Evolutionary conservation across 148 eudicot genomes (phyloP).

Genomic region (Rhododendron molle): DNA sequence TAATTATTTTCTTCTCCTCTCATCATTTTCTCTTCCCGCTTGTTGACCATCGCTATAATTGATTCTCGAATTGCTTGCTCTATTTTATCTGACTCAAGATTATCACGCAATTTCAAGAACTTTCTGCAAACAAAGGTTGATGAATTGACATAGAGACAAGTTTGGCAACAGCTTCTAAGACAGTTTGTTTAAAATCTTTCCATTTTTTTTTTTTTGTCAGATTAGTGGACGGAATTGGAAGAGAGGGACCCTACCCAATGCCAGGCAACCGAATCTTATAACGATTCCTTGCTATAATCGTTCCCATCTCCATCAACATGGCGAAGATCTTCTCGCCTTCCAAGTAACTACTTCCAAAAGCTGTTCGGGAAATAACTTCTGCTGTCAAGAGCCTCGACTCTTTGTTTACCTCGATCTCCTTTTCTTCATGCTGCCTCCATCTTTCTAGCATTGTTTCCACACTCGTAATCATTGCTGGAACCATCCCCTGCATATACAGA

Average conservation of each 20-base stretch:
- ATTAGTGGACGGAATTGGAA: neutral
- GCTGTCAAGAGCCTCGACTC: constrained; percentile 14
- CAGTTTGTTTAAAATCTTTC: neutral
- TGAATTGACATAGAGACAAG: neutral
- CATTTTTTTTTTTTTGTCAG: neutral
- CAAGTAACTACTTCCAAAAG: constrained; percentile 19
- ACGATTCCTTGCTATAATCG: neutral
- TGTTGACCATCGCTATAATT: neutral
- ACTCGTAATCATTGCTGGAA: constrained; percentile 10
- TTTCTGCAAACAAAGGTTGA: neutral
- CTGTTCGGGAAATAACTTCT: constrained; percentile 22
- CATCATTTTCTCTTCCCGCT: neutral
- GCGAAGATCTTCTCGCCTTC: constrained; percentile 16
- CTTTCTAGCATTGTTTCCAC: constrained; percentile 20
- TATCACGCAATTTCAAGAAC: neutral
- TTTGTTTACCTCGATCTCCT: constrained; percentile 9
- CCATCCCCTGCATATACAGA: neutral
- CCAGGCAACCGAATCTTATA: constrained; percentile 5
- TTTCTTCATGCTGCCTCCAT: constrained; percentile 14
- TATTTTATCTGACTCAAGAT: neutral
- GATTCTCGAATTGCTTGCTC: neutral
- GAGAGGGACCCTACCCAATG: constrained; percentile 1
- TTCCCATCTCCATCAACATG: constrained; percentile 3
- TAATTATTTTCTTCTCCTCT: neutral
- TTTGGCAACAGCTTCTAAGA: neutral